A percentile compares a stretch with the other conserved stretches of the same genome.
phyloP scores from a whole-genome alignment of 371 early-diverging fungal genomes.

The Actinomucor elegans region DNA sequence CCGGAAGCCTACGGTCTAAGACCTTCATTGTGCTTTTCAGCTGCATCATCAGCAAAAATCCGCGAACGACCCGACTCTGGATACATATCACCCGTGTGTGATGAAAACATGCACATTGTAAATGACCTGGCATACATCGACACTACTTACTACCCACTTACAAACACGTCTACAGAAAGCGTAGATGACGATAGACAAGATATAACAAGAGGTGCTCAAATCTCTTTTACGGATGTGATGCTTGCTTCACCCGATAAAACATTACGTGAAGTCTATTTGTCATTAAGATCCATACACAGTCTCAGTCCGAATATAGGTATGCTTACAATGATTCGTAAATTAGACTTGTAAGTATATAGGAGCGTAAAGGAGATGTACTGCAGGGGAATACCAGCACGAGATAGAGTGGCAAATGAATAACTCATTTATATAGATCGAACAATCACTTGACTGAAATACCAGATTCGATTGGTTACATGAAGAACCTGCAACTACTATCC shows the following conservation, averaged over 20 bases:
- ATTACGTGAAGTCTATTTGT: conserved; percentile 8
- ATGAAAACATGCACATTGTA: conserved; percentile 4
- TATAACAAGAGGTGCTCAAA: background rate
- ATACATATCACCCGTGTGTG: background rate
- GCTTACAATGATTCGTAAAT: conserved; percentile 17
- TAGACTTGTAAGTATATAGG: conserved; percentile 27
- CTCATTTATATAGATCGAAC: conserved; percentile 15
- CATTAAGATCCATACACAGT: conserved; percentile 7
- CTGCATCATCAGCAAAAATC: background rate
- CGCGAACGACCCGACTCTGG: conserved; percentile 14
- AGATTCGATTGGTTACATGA: conserved; percentile 22
- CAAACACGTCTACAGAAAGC: background rate
- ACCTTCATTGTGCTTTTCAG: background rate
- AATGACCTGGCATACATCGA: conserved; percentile 20
- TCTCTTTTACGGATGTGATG: conserved; percentile 14
- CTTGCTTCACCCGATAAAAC: conserved; percentile 8
- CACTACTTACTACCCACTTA: conserved; percentile 8
- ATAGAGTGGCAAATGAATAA: background rate
- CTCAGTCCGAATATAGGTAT: conserved; percentile 26
- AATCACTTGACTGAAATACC: conserved; percentile 28
- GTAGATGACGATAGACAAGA: background rate
- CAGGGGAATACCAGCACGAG: conserved; percentile 5
- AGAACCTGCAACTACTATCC: conserved; percentile 10
- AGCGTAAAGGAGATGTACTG: conserved; percentile 3
- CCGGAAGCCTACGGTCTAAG: conserved; percentile 15